Base-by-base conservation (phyloP, 768 basidiomycete genomes). In the Russula virescens region DNA sequence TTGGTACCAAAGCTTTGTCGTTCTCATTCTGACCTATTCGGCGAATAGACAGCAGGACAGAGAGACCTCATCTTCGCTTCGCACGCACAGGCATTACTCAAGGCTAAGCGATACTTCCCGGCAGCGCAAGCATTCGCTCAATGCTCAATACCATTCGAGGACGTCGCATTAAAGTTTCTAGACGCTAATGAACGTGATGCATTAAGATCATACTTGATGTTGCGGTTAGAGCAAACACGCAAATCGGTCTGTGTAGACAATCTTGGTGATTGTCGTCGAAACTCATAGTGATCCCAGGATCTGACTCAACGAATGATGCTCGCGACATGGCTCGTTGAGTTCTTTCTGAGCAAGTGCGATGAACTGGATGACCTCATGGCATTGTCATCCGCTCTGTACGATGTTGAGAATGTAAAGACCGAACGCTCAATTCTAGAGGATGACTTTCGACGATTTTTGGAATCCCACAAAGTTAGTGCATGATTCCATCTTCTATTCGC, bases 311-410 rank as follows among this genome's bases (percentile, higher is more conserved):
- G 97, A 45, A 94, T 94, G 88, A 94, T 98, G 86, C 77, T 99
- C 21, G 95, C 97, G 19, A 98, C 94, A 0, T 99, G 97, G 97
- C 84, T 99, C 14, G 88, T 97, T 34, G 97, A 99, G 73, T 93
- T 98, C 66, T 98, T 94, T 71, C 83, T 99, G 18, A 90, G 90
- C 74, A 98, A 97, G 77, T 94, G 91, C 73, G 96, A 97, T 70
- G 92, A 96, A 64, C 77, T 98, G 55, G 97, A 99, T 70, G 97
- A 98, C 70, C 79, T 94, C 19, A 85, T 95, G 28, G 94, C 93
- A 0, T 91, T 95, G 0, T 93, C 94, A 73, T 84, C 84, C 1
- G 79, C 85, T 16, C 84, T 88, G 13, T 85, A 86, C 55, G 91
- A 96, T 66, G 87, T 88, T 18, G 90, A 94, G 55, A 95, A 94